A percentile compares a stretch with the other conserved stretches of the same genome.
Conservation (phyloP, 2,329 filamentous ascomycete genomes). For the Scopulariopsis brevicaulis region DNA sequence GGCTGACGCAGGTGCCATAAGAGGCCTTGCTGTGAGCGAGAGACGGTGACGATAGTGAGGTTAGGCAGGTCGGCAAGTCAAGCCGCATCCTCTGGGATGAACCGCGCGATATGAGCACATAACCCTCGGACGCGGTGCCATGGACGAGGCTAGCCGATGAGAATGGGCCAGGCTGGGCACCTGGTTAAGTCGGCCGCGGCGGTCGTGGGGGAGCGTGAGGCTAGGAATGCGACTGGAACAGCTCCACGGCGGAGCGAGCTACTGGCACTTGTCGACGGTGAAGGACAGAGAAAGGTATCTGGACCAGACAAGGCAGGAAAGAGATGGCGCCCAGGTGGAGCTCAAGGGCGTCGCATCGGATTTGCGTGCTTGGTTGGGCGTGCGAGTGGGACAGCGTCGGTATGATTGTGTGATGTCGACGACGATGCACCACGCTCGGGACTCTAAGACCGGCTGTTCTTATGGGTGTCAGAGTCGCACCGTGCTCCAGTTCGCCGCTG, state of each 20-base stretch:
- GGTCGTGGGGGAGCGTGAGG: background rate
- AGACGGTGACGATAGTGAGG: background rate
- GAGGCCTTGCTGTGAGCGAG: background rate
- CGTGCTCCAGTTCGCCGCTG: background rate
- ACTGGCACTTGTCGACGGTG: background rate
- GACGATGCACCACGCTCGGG: background rate
- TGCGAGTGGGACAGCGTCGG: background rate
- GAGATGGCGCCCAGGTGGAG: background rate
- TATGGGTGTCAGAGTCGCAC: background rate
- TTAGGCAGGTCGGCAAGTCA: background rate
- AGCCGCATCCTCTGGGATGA: constrained; percentile 1
- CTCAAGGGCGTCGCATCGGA: background rate
- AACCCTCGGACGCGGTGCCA: background rate
- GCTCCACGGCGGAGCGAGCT: background rate
- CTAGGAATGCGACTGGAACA: background rate
- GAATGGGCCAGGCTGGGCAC: background rate
- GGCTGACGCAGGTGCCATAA: background rate
- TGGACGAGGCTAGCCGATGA: background rate
- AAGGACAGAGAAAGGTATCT: background rate
- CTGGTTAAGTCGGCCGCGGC: background rate
- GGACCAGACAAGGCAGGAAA: background rate
- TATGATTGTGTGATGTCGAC: background rate
- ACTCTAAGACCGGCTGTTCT: background rate
- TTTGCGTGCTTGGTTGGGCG: background rate
- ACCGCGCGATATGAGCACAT: background rate